Conservation (phyloP, 2,329 filamentous ascomycete genomes). For the Neophaeococcomyces mojaviensis region DNA sequence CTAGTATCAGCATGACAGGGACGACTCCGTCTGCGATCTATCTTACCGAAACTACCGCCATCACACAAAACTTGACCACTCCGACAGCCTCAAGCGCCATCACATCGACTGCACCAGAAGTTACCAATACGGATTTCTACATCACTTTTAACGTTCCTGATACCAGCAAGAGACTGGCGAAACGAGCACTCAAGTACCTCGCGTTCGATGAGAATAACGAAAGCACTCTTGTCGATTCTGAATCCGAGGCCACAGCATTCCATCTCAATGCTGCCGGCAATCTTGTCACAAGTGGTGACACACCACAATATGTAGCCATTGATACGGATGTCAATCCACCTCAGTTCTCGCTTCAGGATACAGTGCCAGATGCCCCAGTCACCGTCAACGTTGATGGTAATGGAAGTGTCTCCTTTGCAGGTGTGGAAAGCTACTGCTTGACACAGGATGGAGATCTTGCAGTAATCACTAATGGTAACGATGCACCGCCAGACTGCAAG, state of each 20-base stretch:
- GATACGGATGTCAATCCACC: neutral
- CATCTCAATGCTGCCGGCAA: slow-evolving; percentile 10
- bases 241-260: slow-evolving; percentile 13
- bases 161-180: neutral
- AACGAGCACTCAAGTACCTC: slow-evolving; percentile 16
- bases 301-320: neutral
- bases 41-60: neutral
- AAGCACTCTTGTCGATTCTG: slow-evolving; percentile 7
- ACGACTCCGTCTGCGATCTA: neutral
- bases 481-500: neutral
- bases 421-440: neutral
- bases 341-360: neutral
- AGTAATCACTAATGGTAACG: neutral
- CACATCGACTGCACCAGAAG: neutral
- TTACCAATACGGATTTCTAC: slow-evolving; percentile 2
- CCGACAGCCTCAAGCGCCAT: neutral
- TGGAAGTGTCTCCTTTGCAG: neutral
- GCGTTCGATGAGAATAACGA: slow-evolving; percentile 10
- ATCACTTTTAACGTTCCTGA: slow-evolving; percentile 3
- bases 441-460: neutral
- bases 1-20: neutral
- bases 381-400: neutral
- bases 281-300: slow-evolving; percentile 6
- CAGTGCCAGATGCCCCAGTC: neutral
- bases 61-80: neutral